Evolutionary conservation across 2,329 filamentous ascomycete genomes (phyloP).

Genomic region (Ophiostoma sp.): DNA sequence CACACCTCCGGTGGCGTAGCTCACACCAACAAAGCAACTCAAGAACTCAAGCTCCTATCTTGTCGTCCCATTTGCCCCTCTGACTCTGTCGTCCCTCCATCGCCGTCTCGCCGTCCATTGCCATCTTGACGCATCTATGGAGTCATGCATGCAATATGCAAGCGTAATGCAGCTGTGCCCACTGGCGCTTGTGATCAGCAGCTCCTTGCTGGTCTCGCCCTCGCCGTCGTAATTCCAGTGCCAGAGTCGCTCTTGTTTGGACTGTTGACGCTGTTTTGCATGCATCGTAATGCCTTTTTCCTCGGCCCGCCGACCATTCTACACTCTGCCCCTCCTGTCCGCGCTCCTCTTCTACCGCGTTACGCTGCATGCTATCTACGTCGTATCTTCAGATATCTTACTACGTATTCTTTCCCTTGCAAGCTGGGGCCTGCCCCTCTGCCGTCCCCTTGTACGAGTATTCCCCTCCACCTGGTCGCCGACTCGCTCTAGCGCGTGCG

Average conservation of each 20-base stretch:
- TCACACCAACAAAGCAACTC: neutral
- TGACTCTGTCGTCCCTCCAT: neutral
- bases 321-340: conserved; percentile 7
- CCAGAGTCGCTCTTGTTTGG: neutral
- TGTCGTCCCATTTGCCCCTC: neutral
- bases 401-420: neutral
- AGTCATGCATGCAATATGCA: conserved; percentile 14
- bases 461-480: too few species aligned
- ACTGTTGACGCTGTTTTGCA: neutral
- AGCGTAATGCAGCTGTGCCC: conserved; percentile 12
- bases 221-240: neutral
- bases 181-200: neutral
- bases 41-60: neutral
- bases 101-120: neutral
- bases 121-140: neutral
- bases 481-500: too few species aligned
- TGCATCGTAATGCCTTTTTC: neutral
- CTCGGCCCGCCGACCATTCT: neutral
- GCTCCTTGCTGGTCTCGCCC: neutral
- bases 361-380: neutral
- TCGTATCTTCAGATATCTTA: neutral
- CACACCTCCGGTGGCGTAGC: neutral
- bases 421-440: neutral
- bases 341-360: neutral
- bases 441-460: neutral